phyloP scores from a whole-genome alignment of 2,329 filamentous ascomycete species.

The Metarhizium robertsii region DNA sequence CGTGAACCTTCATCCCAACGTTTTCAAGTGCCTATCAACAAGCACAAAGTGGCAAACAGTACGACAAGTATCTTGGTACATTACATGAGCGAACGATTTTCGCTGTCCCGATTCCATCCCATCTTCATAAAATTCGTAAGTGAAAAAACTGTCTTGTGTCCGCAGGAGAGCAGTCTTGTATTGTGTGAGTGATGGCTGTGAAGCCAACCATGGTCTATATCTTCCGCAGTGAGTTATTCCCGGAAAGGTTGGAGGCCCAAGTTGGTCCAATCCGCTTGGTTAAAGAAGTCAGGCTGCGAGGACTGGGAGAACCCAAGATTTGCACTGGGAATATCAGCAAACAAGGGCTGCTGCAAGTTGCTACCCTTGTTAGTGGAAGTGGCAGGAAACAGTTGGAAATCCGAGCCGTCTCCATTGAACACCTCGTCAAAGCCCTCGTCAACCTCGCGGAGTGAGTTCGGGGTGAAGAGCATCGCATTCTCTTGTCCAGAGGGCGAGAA shows the following conservation, averaged over 20 bases:
- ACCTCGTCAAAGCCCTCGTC: constrained; percentile 58
- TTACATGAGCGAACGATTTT: not conserved
- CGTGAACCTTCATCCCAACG: not conserved
- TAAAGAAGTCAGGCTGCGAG: constrained; percentile 41
- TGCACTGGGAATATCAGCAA: constrained; percentile 41
- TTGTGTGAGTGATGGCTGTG: not conserved
- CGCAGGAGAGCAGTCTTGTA: not conserved
- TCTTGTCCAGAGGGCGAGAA: constrained; percentile 62
- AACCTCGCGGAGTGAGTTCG: constrained; percentile 48
- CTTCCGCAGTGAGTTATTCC: constrained; percentile 14
- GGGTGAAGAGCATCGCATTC: constrained; percentile 60
- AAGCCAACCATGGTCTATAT: not conserved
- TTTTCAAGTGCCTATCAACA: not conserved
- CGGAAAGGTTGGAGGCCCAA: constrained; percentile 23
- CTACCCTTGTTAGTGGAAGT: constrained; percentile 28
- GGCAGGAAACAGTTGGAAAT: constrained; percentile 55
- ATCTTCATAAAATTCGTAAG: not conserved
- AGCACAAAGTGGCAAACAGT: not conserved
- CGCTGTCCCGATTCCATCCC: not conserved
- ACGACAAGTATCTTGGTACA: not conserved
- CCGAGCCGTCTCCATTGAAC: constrained; percentile 35
- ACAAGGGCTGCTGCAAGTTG: constrained; percentile 36
- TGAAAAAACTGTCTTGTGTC: not conserved
- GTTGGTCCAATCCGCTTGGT: constrained; percentile 32
- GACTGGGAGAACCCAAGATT: constrained; percentile 42